Conservation (phyloP, 164 flowering plant genomes). For the Houttuynia cordata region DNA sequence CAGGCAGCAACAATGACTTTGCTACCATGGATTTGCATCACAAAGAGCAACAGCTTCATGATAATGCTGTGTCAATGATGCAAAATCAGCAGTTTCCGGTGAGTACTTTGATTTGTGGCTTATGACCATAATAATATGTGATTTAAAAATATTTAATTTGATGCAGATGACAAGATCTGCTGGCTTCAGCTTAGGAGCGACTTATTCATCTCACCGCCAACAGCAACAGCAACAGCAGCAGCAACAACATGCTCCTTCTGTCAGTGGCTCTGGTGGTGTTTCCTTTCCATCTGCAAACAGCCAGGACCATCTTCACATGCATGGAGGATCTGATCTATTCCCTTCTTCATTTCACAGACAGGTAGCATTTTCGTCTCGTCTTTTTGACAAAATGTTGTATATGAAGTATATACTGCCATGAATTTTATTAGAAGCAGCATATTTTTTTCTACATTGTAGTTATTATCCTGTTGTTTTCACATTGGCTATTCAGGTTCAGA, state of each 20-base stretch:
- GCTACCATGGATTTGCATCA: constrained; percentile 58
- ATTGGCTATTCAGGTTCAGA: constrained; percentile 24
- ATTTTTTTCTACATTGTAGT: constrained; percentile 1
- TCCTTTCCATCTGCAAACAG: constrained; percentile 58
- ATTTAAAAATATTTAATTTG: neutral
- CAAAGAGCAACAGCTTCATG: constrained; percentile 75
- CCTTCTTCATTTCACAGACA: constrained; percentile 74
- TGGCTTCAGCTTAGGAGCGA: constrained; percentile 70
- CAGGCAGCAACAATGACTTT: constrained; percentile 69
- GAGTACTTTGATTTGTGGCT: constrained; percentile 17
- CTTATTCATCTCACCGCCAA: constrained; percentile 66
- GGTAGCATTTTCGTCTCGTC: constrained; percentile 22
- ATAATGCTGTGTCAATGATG: constrained; percentile 62
- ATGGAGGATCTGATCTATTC: constrained; percentile 72
- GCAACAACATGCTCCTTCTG: constrained; percentile 50
- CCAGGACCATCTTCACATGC: constrained; percentile 74
- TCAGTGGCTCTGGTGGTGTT: constrained; percentile 40
- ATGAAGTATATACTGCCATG: neutral
- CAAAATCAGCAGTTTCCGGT: constrained; percentile 79
- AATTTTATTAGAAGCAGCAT: too few relatives aligned
- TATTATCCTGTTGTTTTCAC: neutral
- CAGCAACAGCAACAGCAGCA: constrained; percentile 41
- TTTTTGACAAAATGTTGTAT: neutral
- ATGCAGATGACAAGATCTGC: constrained; percentile 65
- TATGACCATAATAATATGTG: neutral